Evolutionary conservation across 805 yeast species (phyloP), one percentile per base, ranked within the genome.

Genomic region (Yarrowia sp.): DNA sequence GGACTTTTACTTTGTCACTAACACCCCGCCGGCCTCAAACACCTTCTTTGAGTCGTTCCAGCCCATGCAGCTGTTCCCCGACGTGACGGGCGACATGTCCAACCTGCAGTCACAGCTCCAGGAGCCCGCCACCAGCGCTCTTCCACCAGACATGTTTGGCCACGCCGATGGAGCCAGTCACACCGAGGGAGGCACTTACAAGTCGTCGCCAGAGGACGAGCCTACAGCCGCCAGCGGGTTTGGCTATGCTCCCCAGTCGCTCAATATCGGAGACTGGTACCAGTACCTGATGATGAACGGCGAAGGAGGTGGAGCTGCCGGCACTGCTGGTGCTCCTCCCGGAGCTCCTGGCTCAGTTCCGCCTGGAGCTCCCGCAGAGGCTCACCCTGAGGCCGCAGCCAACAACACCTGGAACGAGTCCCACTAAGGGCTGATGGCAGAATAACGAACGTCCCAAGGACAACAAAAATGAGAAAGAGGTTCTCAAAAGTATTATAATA

Each of bases 51-150:
- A 83, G 65, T 83, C 83, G 70, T 85, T 85, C 75, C 85, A 85
- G 73, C 87, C 87, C 17, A 80, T 86, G 15, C 87, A 84, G 70
- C 79, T 85, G 70, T 85, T 85, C 71, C 87, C 87, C 6, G 73
- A 80, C 34, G 68, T 38, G 3, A 33, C 68, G 4, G 64, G 49
- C 20, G 69, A 68, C 33, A 36, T 40, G 42, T 24, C 68, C 24
- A 46, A 46, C 20, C 55, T 50, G 34, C 58, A 50, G 42, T 34
- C 40, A 14, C 58, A 64, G 19, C 49, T 52, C 20, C 67, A 64
- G 42, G 49, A 39, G 33, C 49, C 40, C 10, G 49, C 40, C 9
- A 15, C 67, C 12, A 15, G 40, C 9, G 40, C 60, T 4, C 39
- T 64, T 3, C 58, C 60, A 6, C 61, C 67, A 10, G 60, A 64